phyloP scores from a whole-genome alignment of 768 basidiomycete genomes.

The Scleroderma citrinum region DNA sequence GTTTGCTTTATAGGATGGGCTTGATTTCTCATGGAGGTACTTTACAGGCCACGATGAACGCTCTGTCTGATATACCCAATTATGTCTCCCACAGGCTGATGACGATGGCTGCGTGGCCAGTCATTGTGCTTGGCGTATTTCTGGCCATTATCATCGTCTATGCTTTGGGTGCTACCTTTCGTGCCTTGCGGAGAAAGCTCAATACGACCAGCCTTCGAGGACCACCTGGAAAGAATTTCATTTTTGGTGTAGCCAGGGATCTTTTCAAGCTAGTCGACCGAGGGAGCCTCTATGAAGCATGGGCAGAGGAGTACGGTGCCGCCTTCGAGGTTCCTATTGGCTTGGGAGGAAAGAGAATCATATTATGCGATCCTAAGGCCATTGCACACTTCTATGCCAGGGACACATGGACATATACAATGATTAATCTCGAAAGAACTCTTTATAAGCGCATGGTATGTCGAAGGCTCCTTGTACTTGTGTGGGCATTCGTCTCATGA shows the following conservation, averaged over 20 bases:
- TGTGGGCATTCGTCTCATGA: not conserved
- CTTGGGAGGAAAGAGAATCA: slow-evolving; percentile 30
- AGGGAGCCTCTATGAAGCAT: slow-evolving; percentile 34
- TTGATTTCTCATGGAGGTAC: too few species aligned
- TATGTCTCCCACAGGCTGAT: too few species aligned
- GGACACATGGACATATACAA: slow-evolving; percentile 44
- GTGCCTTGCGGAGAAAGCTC: slow-evolving; percentile 5
- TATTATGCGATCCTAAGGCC: slow-evolving; percentile 43
- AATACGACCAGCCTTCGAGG: slow-evolving; percentile 36
- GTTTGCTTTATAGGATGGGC: too few species aligned
- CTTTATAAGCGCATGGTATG: slow-evolving; percentile 32
- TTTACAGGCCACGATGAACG: too few species aligned
- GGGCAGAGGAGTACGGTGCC: slow-evolving; percentile 41
- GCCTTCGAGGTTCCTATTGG: slow-evolving; percentile 34
- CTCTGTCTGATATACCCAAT: too few species aligned
- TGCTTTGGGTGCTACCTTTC: slow-evolving; percentile 8
- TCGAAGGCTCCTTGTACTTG: not conserved
- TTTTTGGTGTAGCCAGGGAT: slow-evolving; percentile 36
- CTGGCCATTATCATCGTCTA: too few species aligned
- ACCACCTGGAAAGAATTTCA: slow-evolving; percentile 35
- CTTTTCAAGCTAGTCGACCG: slow-evolving; percentile 26
- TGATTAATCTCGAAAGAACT: slow-evolving; percentile 27
- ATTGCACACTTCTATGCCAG: slow-evolving; percentile 43
- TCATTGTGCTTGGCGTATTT: too few species aligned
- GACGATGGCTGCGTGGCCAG: too few species aligned